phyloP scores from a whole-genome alignment of 169 alveolate species.

The Perkinsus olseni region DNA sequence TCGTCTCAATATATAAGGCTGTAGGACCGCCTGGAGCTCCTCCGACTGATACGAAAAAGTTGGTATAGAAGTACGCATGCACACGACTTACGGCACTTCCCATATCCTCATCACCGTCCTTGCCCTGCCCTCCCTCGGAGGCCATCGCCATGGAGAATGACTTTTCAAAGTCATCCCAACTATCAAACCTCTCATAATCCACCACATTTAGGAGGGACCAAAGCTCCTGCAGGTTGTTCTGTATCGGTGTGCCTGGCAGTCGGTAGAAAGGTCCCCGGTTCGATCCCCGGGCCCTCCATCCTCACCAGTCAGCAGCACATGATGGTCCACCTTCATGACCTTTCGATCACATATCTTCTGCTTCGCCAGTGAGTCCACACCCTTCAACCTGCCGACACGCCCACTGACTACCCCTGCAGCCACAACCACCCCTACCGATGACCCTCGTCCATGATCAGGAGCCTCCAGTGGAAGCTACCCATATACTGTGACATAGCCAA shows the following conservation, averaged over 20 bases:
- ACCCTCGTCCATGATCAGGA: neutral
- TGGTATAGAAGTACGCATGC: too few relatives aligned
- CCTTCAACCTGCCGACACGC: neutral
- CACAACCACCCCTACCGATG: neutral
- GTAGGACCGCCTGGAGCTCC: neutral
- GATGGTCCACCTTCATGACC: neutral
- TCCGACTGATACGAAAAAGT: neutral
- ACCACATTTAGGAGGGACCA: slow-evolving; percentile 70
- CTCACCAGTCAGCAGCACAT: neutral
- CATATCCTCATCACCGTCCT: neutral
- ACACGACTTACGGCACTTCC: too few relatives aligned
- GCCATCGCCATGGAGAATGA: neutral
- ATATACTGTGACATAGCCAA: neutral
- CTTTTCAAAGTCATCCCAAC: neutral
- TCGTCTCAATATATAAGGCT: neutral
- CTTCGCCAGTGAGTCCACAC: neutral
- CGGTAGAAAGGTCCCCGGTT: slow-evolving; percentile 26
- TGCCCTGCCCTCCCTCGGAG: neutral
- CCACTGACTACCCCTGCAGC: neutral
- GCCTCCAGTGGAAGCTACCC: neutral
- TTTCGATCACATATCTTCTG: neutral
- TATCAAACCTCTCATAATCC: neutral
- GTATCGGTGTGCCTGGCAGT: slow-evolving; percentile 87
- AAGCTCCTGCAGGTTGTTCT: slow-evolving; percentile 81
- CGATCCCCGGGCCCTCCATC: neutral